Base-by-base conservation (phyloP, 2,329 filamentous ascomycete species). In the Colletotrichum sp. region DNA sequence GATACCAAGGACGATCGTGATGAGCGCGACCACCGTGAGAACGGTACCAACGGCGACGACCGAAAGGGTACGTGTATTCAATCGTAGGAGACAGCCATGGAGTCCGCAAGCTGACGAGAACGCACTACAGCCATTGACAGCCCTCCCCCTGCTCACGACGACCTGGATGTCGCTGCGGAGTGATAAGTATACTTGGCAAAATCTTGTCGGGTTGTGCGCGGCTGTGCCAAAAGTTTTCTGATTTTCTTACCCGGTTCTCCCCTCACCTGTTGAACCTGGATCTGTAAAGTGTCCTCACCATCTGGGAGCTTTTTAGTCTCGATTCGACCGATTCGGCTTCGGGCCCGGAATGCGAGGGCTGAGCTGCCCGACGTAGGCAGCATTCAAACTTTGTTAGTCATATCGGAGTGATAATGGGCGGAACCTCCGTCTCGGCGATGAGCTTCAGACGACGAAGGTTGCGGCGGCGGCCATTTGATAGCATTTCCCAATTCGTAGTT, bases 161-260 rank as follows among this genome's bases (percentile, higher is more conserved):
- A 99, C 83, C 92, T 99, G 84, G 97, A 99, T 85, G 96, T 97
- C 83, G 96, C 59, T 62, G 59, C 96, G 82, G 97, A 99, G 88
- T 93, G 88, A 82, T 77, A 67, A 76, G 73, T 72, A 76, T 77
- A 73, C 67, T 55, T 78, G 74, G 71, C 77, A 77, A 73, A 73
- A 63, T 57, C 63, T 76, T 62, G 68, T 74, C 55, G 64, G 57
- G 75, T 71, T 75, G 34, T 74, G 68, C 68, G 55, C 69, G 68
- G 75, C 71, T 76, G 62, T 71, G 71, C 71, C 75, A 73, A 76
- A 76, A 75, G 60, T 55, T 74, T 73, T 68, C 16, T 71, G 60
- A 52, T 68, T 65, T 75, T 30, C 71, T 49, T 52, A 59, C 75
- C 59, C 44, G 74, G 70, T 67, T 68, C 64, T 68, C 39, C 57